phyloP scores from a whole-genome alignment of 164 flowering plant species.

The Akebia trifoliata region DNA sequence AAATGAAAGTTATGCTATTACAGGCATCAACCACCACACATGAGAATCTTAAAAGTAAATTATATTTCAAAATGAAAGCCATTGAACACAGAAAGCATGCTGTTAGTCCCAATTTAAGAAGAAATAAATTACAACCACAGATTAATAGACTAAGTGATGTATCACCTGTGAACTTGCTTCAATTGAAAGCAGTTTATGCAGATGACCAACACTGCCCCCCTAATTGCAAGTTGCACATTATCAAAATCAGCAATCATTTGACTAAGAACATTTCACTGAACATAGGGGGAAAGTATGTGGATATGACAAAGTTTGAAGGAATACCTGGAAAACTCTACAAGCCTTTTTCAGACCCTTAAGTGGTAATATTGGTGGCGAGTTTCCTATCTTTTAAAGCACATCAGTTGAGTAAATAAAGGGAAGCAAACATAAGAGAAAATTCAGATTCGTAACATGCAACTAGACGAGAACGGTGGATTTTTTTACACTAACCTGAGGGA shows the following conservation, averaged over 20 bases:
- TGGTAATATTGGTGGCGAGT: conserved; percentile 33
- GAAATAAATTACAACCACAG: not conserved
- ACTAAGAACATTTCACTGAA: not conserved
- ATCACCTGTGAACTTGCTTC: conserved; percentile 96
- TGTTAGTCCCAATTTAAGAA: too few species aligned
- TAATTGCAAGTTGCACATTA: conserved; percentile 22
- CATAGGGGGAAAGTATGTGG: not conserved
- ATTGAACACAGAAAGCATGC: too few species aligned
- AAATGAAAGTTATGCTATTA: too few species aligned
- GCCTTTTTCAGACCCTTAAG: conserved; percentile 30
- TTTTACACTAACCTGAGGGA: conserved; percentile 57
- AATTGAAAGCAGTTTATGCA: conserved; percentile 79
- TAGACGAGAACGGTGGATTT: not conserved
- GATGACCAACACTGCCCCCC: conserved; percentile 96
- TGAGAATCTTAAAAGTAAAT: too few species aligned
- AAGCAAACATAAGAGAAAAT: conserved; percentile 4
- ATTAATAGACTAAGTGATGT: not conserved
- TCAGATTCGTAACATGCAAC: not conserved
- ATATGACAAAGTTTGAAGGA: not conserved
- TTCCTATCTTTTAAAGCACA: conserved; percentile 50
- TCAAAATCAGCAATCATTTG: not conserved
- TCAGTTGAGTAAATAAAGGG: conserved; percentile 5
- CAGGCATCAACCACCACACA: too few species aligned
- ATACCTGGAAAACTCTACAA: conserved; percentile 82
- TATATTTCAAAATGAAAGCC: too few species aligned